phyloP scores from a whole-genome alignment of 2,329 filamentous ascomycete species.

The Pseudogymnoascus sp. region DNA sequence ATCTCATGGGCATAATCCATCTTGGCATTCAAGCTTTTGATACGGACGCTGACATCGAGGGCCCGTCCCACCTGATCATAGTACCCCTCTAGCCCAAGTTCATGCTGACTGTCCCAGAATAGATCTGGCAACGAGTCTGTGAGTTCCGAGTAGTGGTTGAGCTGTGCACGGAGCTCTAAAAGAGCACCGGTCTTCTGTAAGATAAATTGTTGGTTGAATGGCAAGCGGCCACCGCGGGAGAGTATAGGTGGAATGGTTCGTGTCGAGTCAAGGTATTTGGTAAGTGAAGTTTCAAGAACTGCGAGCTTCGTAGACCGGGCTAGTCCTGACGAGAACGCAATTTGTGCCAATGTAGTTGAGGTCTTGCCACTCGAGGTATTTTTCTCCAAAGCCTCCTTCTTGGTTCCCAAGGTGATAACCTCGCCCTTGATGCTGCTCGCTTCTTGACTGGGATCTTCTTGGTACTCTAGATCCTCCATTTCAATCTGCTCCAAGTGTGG shows the following conservation, averaged over 20 bases:
- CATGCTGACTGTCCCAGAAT: constrained; percentile 89
- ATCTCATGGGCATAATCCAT: constrained; percentile 98
- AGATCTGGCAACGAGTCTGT: constrained; percentile 93
- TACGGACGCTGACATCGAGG: constrained; percentile 84
- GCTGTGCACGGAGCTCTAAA: constrained; percentile 77
- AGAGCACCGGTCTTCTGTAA: constrained; percentile 91
- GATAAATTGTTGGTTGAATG: constrained; percentile 70
- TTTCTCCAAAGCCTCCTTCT: constrained; percentile 40
- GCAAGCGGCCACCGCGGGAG: constrained; percentile 56
- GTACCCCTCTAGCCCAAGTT: constrained; percentile 86
- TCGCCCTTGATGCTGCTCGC: constrained; percentile 77
- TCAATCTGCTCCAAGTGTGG: constrained; percentile 69
- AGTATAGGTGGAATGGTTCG: constrained; percentile 74
- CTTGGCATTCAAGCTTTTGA: constrained; percentile 88
- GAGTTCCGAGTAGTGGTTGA: constrained; percentile 95
- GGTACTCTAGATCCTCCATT: constrained; percentile 83
- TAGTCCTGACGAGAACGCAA: constrained; percentile 91
- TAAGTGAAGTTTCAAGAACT: constrained; percentile 77
- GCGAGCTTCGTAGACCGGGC: constrained; percentile 90
- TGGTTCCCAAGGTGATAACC: constrained; percentile 81
- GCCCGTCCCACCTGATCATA: constrained; percentile 90
- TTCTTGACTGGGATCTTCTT: constrained; percentile 66
- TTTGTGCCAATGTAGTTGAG: constrained; percentile 74
- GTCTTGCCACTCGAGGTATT: constrained; percentile 29
- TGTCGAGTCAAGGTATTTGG: constrained; percentile 80